Conservation (phyloP, 2,329 filamentous ascomycete species). For the Fusarium continuum region DNA sequence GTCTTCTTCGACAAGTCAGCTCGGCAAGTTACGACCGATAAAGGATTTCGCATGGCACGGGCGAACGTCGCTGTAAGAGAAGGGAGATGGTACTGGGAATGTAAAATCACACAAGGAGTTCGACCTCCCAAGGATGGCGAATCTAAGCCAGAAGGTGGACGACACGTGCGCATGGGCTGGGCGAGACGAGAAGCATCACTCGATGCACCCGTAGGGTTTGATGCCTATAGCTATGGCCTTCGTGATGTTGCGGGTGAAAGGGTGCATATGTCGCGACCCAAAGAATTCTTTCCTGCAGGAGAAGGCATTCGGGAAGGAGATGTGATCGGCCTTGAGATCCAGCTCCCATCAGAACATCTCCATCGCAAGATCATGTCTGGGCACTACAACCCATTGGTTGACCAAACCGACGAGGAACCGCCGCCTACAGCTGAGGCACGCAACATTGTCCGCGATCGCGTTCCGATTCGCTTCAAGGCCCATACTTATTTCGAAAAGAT, state of each 20-base stretch:
- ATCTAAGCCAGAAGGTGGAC: conserved; percentile 58
- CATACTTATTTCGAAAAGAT: conserved; percentile 95
- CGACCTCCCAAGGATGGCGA: conserved; percentile 52
- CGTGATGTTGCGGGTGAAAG: conserved; percentile 91
- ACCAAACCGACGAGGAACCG: conserved; percentile 68
- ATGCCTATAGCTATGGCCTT: conserved; percentile 93
- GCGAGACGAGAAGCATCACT: conserved; percentile 81
- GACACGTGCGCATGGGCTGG: conserved; percentile 86
- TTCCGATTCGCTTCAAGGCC: conserved; percentile 92
- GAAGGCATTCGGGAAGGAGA: conserved; percentile 89
- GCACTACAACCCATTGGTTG: conserved; percentile 86
- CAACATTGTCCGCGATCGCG: conserved; percentile 93
- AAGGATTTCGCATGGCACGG: conserved; percentile 90
- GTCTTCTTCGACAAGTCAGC: conserved; percentile 83
- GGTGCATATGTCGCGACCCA: conserved; percentile 92
- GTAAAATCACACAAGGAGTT: conserved; percentile 84
- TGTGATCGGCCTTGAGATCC: conserved; percentile 92
- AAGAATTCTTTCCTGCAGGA: conserved; percentile 82
- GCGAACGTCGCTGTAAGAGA: conserved; percentile 91
- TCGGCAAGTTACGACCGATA: conserved; percentile 84
- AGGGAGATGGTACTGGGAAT: conserved; percentile 93
- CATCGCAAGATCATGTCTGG: conserved; percentile 90
- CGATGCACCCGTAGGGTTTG: conserved; percentile 85
- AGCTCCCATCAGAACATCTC: conserved; percentile 82
- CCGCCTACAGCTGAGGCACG: conserved; percentile 65